A percentile compares a stretch with the other conserved stretches of the same genome.
These are phyloP conservation scores for Plasmodium fragile DNA, from an alignment of 169 alveolate genomes.

Conservation along the genomic window DNA sequence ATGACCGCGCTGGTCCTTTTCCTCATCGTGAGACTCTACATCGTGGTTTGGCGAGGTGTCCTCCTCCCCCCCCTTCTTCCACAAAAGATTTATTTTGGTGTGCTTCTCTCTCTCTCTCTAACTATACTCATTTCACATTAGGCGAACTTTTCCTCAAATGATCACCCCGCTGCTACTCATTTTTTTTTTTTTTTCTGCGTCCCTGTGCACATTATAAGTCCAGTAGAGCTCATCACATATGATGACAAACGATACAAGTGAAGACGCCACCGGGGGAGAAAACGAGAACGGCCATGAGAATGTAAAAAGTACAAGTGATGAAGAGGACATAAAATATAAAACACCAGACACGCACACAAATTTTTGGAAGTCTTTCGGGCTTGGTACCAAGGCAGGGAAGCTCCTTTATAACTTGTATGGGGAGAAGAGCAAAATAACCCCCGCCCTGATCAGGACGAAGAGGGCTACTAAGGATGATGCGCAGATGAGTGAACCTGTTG, in stretches of 20 bases:
- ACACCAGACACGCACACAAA: conserved; percentile 69
- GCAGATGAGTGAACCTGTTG: background rate
- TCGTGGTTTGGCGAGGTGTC: background rate
- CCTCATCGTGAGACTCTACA: background rate
- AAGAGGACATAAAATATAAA: conserved; percentile 35
- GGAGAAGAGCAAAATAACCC: conserved; percentile 57
- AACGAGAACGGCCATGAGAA: background rate
- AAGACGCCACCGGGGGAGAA: background rate
- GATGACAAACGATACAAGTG: background rate
- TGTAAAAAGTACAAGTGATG: background rate
- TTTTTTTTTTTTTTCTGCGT: background rate
- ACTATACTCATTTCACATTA: background rate
- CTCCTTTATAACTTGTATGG: conserved; percentile 61
- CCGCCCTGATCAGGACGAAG: conserved; percentile 8
- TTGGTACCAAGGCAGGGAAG: conserved; percentile 70
- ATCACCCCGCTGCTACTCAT: background rate
- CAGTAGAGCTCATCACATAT: background rate
- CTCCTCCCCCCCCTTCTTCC: no score
- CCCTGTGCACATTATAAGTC: background rate
- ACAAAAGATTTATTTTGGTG: background rate
- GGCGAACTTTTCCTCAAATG: background rate
- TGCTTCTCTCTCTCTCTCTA: background rate
- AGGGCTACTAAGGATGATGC: conserved; percentile 1
- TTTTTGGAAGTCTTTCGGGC: conserved; percentile 74
- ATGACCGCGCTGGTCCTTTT: background rate